These are phyloP conservation scores for Colletotrichum viniferum DNA, from an alignment of 2,329 filamentous ascomycete genomes.

Conservation along the genomic window DNA sequence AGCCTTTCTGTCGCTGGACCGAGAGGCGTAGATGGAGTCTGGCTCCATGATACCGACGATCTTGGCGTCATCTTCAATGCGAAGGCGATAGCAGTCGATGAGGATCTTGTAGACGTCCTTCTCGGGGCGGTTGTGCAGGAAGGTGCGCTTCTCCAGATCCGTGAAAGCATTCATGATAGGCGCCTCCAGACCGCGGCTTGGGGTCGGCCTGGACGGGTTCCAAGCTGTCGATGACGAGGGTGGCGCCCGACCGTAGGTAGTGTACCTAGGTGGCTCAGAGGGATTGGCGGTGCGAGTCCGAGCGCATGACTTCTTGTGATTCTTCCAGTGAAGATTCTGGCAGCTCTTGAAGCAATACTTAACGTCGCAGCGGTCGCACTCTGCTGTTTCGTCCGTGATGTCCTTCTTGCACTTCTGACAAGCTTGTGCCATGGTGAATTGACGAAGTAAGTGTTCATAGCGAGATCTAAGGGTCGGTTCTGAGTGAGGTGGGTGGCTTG, in stretches of 20 bases:
- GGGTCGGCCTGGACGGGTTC: background rate
- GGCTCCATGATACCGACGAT: constrained; percentile 28
- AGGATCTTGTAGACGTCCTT: constrained; percentile 49
- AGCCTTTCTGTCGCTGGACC: constrained; percentile 20
- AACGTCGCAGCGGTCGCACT: background rate
- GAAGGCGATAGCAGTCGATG: constrained; percentile 53
- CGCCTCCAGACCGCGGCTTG: constrained; percentile 32
- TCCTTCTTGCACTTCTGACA: background rate
- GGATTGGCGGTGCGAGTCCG: background rate
- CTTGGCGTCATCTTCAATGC: constrained; percentile 40
- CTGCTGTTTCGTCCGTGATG: background rate
- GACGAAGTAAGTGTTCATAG: background rate
- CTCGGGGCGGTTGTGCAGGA: constrained; percentile 47
- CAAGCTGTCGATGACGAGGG: background rate
- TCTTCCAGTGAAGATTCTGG: constrained; percentile 55
- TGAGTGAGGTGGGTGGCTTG: background rate
- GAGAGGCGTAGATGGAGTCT: constrained; percentile 34
- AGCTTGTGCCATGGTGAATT: background rate
- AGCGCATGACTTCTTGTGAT: constrained; percentile 49
- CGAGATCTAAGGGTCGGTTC: background rate
- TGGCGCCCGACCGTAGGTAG: background rate
- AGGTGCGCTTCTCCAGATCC: constrained; percentile 42
- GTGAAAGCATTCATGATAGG: constrained; percentile 41
- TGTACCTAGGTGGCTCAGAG: background rate
- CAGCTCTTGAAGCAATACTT: constrained; percentile 57